Base-by-base conservation (phyloP, 2,329 filamentous ascomycete genomes). In the Cladosporium sp. region DNA sequence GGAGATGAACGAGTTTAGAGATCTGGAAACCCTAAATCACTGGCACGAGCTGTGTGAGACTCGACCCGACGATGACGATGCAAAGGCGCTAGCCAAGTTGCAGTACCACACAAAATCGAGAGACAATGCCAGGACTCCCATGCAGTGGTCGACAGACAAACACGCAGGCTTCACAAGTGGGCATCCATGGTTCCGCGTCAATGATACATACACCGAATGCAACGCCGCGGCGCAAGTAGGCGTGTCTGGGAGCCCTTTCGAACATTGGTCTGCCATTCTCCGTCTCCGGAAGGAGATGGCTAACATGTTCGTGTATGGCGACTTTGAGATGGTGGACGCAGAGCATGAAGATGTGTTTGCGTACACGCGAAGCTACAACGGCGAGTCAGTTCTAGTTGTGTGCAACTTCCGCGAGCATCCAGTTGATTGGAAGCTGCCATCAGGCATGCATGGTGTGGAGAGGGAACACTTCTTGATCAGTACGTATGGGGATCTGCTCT, bases 151-250 rank as follows among this genome's bases (percentile, higher is more conserved):
- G 65, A 79, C 77, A 1, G 44, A 44, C 2, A 72, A 77, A 0
- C 82, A 90, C 67, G 88, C 81, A 0, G 89, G 89, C 14, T 92
- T 65, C 31, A 65, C 63, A 37, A 52, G 21, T n/a, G 63, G 55
- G 91, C 78, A 80, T 65, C 88, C 89, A 5, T 92, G 89, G 89
- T 91, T 91, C 84, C 82, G 84, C 12, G 63, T 65, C 46, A 65
- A 65, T 16, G 84, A 86, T 26, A 81, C 84, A 58, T 85, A 84
- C 65, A 77, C 73, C 50, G 74, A 75, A 0, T 78, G 88, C 73
- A 90, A 91, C 66, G 88, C 86, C 0, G 80, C 82, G 14, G 78
- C 80, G 1, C 88, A 91, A 72, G 84, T 89, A 3, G 73, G 84
- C 62, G 72, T 72, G 2, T 71, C 78, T 14, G 87, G 84, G 7